Evolutionary conservation across 2,329 filamentous ascomycete genomes (phyloP).

Genomic region (Mariannaea elegans): DNA sequence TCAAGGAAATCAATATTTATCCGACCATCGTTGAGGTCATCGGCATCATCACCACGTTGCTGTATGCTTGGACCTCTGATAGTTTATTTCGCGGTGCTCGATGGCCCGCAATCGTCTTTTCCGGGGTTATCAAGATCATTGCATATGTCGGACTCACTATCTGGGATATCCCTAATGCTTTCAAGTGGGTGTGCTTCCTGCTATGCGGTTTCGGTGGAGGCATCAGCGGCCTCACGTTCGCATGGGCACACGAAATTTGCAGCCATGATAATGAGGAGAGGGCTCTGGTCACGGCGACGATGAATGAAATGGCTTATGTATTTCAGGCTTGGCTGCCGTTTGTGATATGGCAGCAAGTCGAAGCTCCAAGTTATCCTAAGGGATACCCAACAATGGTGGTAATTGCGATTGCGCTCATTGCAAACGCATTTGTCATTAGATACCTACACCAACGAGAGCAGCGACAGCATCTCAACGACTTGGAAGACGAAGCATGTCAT

Average conservation of each 20-base stretch:
- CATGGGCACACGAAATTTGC: constrained; percentile 61
- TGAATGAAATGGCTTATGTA: constrained; percentile 76
- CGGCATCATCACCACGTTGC: constrained; percentile 63
- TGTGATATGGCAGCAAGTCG: constrained; percentile 71
- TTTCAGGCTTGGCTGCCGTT: constrained; percentile 75
- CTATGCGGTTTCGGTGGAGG: constrained; percentile 60
- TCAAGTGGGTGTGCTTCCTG: constrained; percentile 71
- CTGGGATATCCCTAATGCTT: constrained; percentile 57
- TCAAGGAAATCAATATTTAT: constrained; percentile 57
- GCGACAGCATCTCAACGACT: too few species aligned
- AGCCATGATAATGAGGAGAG: constrained; percentile 68
- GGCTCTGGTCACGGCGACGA: constrained; percentile 70
- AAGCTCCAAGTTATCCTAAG: constrained; percentile 67
- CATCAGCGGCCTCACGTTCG: constrained; percentile 55
- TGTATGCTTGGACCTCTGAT: constrained; percentile 73
- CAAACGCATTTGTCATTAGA: constrained; percentile 57
- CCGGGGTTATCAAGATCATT: constrained; percentile 53
- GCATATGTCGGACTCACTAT: constrained; percentile 50
- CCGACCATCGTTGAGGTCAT: constrained; percentile 68
- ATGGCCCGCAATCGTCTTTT: constrained; percentile 71
- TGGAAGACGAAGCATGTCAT: too few species aligned
- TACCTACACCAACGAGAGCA: constrained; percentile 7
- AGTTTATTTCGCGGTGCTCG: constrained; percentile 64
- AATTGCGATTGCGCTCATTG: constrained; percentile 59
- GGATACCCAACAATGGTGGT: constrained; percentile 65